Evolutionary conservation across 2,329 filamentous ascomycete species (phyloP), one percentile per base, ranked within the genome.

Genomic region (Lachnellula hyalina): DNA sequence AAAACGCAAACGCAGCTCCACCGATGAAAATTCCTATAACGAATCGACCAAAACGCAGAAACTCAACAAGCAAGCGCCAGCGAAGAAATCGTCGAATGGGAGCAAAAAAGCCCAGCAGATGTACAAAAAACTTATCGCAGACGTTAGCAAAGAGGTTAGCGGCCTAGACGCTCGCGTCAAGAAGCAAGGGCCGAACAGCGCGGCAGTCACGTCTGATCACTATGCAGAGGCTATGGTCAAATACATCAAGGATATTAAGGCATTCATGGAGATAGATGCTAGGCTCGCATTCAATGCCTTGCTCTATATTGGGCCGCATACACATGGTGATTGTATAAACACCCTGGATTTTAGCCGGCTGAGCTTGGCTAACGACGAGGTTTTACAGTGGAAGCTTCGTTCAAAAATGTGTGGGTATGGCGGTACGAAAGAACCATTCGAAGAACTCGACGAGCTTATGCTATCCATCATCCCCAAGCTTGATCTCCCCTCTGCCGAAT

Each of bases 141-240:
- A 45, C 12, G 44, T 52, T 12, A n/a, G 42, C 42, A 42, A 52
- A 35, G 44, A 47, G 23, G 34, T 49, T 8, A 38, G 46, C 35
- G 17, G n/a, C 15, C 36, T 49, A 8, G 45, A 52, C 19, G 34
- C 36, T 12, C 34, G 35, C 25, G 45, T 49, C 12, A 55, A 52
- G 36, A 40, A 44, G 11, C 34, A 40, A 35, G 45, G 42, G 3
- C 49, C 49, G 3, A 55, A 52, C 45, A 17, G 28, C 17, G 25
- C 3, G 14, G 23, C 44, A 2, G 23, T 49, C 6, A 52, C 53
- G 25, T 52, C 35, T 4, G 49, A 52, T 19, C 21, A 45, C 21
- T 55, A 55, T 17, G 40, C 54, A 15, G 23, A 49, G 7, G 40
- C 50, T 28, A 53, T 53, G 45, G 34, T 46, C 5, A 50, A 50